These are phyloP conservation scores for Dysphania ambrosioides DNA, from an alignment of 148 eudicot species.

Conservation along the genomic window DNA sequence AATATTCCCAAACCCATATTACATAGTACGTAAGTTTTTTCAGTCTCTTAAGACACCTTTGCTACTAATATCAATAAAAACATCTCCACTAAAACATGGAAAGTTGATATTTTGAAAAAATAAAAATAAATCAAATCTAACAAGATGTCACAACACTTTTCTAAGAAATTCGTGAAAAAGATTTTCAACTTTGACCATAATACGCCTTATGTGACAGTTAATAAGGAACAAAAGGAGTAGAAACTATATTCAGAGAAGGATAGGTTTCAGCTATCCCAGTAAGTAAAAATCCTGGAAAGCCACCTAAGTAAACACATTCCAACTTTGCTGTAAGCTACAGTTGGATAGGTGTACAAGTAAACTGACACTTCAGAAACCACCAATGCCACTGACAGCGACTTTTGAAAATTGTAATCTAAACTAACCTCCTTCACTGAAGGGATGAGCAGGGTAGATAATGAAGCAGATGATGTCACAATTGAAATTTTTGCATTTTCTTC, in stretches of 20 bases:
- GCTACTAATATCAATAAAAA: too few relatives aligned
- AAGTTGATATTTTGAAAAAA: too few relatives aligned
- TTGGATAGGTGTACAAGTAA: background rate
- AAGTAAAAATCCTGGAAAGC: too few relatives aligned
- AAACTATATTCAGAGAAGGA: background rate
- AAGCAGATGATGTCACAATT: slow-evolving; percentile 54
- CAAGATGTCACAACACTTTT: too few relatives aligned
- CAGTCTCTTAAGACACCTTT: too few relatives aligned
- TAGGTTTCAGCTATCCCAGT: background rate
- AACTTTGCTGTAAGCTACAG: background rate
- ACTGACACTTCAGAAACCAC: background rate
- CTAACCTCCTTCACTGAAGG: slow-evolving; percentile 89
- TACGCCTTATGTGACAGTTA: background rate
- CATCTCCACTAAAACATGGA: too few relatives aligned
- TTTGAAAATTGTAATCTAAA: slow-evolving; percentile 2
- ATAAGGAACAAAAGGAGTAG: background rate
- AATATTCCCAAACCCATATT: background rate
- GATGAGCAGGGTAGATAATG: slow-evolving; percentile 64
- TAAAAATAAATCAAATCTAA: too few relatives aligned
- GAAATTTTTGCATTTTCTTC: slow-evolving; percentile 61
- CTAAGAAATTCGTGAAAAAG: background rate
- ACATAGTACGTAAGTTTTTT: background rate
- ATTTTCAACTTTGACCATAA: background rate
- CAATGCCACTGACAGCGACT: background rate
- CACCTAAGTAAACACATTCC: background rate